Conservation (phyloP, 2,329 filamentous ascomycete species). For the Metarhizium rileyi region DNA sequence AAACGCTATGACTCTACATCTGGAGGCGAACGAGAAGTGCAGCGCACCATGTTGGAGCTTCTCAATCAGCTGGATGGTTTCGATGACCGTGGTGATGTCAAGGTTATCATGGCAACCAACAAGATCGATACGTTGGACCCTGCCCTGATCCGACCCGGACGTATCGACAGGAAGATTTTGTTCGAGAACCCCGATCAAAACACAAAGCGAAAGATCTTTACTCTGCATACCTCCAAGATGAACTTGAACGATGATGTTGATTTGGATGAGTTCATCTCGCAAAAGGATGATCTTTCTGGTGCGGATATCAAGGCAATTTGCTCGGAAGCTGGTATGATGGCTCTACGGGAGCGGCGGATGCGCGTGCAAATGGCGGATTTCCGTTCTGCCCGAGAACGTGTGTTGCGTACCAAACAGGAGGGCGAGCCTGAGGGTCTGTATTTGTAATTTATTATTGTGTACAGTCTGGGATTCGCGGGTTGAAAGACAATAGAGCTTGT, state of each 20-base stretch:
- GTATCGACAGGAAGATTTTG: conserved; percentile 95
- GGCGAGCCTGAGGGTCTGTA: conserved; percentile 97
- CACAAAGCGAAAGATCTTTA: conserved; percentile 96
- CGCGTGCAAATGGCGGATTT: conserved; percentile 99
- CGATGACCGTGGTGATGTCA: conserved; percentile 96
- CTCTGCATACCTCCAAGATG: conserved; percentile 98
- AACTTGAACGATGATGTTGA: conserved; percentile 94
- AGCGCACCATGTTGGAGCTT: conserved; percentile 96
- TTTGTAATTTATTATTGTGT: conserved; percentile 53
- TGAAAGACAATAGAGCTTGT: neutral
- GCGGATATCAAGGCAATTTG: conserved; percentile 99
- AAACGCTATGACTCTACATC: conserved; percentile 98
- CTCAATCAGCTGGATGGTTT: conserved; percentile 98
- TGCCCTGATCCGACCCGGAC: conserved; percentile 88
- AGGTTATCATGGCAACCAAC: conserved; percentile 99
- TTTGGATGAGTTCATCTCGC: conserved; percentile 93
- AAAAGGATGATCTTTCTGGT: conserved; percentile 95
- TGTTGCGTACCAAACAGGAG: conserved; percentile 97
- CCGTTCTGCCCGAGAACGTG: conserved; percentile 80
- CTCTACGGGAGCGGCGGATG: conserved; percentile 90
- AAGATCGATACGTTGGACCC: conserved; percentile 98
- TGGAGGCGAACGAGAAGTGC: conserved; percentile 92
- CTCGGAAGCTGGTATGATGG: conserved; percentile 91
- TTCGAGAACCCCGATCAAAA: conserved; percentile 67
- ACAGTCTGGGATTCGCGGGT: neutral